A percentile compares a stretch with the other conserved stretches of the same genome.
Conservation (phyloP, 352 stramenopile species). For the Globisporangium recalcitrans region DNA sequence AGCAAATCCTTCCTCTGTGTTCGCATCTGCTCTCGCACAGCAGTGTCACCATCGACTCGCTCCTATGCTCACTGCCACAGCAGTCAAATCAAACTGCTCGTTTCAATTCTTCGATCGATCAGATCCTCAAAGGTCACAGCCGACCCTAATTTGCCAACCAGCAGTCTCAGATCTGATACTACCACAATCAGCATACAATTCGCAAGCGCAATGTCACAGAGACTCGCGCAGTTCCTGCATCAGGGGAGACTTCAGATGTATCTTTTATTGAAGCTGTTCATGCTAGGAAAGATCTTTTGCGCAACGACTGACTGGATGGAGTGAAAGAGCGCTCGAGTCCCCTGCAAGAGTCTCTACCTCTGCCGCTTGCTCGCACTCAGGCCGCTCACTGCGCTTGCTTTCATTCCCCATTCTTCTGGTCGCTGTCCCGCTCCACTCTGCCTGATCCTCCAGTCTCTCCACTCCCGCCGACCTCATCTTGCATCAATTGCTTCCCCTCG, state of each 20-base stretch:
- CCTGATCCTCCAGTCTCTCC: neutral
- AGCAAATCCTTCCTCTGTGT: constrained; percentile 1
- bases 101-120: constrained; percentile 5
- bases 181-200: neutral
- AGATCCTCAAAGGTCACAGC: constrained; percentile 1
- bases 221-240: constrained; percentile 5
- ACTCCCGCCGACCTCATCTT: neutral
- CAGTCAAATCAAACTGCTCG: neutral
- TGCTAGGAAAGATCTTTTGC: constrained; percentile 12
- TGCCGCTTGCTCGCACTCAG: neutral
- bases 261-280: constrained; percentile 21
- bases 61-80: neutral
- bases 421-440: neutral
- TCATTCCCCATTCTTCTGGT: constrained; percentile 6
- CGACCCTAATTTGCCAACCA: neutral
- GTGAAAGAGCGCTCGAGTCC: neutral
- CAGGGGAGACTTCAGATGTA: constrained; percentile 2
- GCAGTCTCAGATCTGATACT: constrained; percentile 2
- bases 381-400: neutral
- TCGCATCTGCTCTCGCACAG: neutral
- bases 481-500: constrained; percentile 11
- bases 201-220: neutral
- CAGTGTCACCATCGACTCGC: neutral
- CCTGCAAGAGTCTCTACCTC: neutral
- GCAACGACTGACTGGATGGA: neutral